Base-by-base conservation (phyloP, 2,329 filamentous ascomycete species). In the Hypocreales sp. region DNA sequence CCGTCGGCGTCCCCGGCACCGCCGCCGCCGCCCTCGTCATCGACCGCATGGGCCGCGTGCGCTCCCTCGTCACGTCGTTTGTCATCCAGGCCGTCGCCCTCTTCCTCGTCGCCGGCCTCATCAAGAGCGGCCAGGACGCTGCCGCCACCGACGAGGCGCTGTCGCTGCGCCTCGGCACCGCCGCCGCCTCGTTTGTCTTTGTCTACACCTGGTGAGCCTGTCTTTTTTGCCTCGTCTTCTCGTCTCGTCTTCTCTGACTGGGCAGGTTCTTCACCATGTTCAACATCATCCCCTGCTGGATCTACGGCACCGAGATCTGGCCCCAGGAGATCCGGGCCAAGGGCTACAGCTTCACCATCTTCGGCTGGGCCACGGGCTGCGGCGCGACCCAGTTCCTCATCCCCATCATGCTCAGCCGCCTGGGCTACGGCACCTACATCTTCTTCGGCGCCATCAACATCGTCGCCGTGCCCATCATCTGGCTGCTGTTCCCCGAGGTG, bases 341-440 rank as follows among this genome's bases (percentile, higher is more conserved):
- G 40, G 68, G 67, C 7, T 67, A 70, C 39, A 64, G 63, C 7
- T 69, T 72, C 35, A 61, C 61, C 12, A 67, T 72, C 32, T 62
- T 63, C 2, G 65, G 67, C 2, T 72, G 67, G 67, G 65, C 67
- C 12, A 56, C 68, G 31, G 67, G 65, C 20, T 59, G 64, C 7
- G 65, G 65, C 20, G 59, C 61, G 58, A 67, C 64, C 2, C 54
- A 55, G 3, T 48, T 68, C 25, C 56, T 67, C 33, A 68, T 48
- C 35, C 60, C 60, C 15, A 60, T 67, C 40, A 62, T 69, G 55
- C 61, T 68, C 32, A 45, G 39, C 22, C 45, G 45, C n/a, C 37
- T 66, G 14, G 48, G 53, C 32, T 60, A 52, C 34, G 51, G 55
- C 7, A 66, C 59, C 1, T 67, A 65, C 36, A 58, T 67, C 35